Conservation (phyloP, 2,329 filamentous ascomycete species). For the Aquanectria penicillioides region DNA sequence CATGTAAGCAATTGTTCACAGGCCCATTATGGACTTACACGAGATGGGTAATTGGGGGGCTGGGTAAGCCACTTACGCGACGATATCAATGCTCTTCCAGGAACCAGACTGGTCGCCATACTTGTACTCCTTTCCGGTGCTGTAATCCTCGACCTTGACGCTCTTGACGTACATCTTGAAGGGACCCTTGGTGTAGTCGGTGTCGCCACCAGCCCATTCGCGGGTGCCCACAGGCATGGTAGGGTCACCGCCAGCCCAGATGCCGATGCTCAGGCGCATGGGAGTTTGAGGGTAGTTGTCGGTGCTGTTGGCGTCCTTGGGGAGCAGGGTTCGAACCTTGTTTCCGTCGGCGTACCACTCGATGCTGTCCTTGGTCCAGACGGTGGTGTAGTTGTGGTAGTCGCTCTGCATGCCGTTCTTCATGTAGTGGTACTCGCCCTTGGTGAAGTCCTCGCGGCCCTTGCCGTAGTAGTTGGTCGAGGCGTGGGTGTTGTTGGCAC, state of each 20-base stretch:
- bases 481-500: slow-evolving; percentile 69
- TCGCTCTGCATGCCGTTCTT: slow-evolving; percentile 65
- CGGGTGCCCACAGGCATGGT: slow-evolving; percentile 65
- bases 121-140: slow-evolving; percentile 71
- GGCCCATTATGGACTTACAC: neutral
- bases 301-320: slow-evolving; percentile 69
- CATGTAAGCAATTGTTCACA: slow-evolving; percentile 6
- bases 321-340: slow-evolving; percentile 70
- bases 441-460: slow-evolving; percentile 70
- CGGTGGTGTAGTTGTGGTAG: slow-evolving; percentile 80
- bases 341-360: slow-evolving; percentile 77
- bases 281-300: slow-evolving; percentile 80
- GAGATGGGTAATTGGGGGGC: too few species aligned
- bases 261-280: slow-evolving; percentile 74
- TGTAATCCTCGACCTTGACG: slow-evolving; percentile 64
- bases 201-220: slow-evolving; percentile 76
- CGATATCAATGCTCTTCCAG: slow-evolving; percentile 71
- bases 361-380: slow-evolving; percentile 75
- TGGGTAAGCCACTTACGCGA: slow-evolving; percentile 54
- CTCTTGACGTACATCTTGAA: slow-evolving; percentile 80
- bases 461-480: slow-evolving; percentile 86
- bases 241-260: slow-evolving; percentile 72
- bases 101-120: slow-evolving; percentile 70
- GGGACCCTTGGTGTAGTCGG: slow-evolving; percentile 72
- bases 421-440: slow-evolving; percentile 68